Conservation (phyloP, 2,329 filamentous ascomycete genomes). For the Nothophaeocryptopus gaeumannii region DNA sequence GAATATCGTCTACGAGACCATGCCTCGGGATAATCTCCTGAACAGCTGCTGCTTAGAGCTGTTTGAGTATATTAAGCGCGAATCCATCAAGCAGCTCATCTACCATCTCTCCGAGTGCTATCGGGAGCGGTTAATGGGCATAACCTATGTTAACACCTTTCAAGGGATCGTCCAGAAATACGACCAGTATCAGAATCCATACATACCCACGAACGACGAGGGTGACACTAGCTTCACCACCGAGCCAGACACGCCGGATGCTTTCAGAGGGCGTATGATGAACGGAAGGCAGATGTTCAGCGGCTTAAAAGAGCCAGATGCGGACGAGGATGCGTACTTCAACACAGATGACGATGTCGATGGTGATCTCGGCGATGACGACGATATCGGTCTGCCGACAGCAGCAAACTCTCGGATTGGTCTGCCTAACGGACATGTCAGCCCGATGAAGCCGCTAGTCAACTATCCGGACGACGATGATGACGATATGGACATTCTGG, state of each 20-base stretch:
- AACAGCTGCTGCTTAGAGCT: conserved; percentile 93
- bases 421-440: conserved; percentile 58
- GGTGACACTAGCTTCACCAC: conserved; percentile 65
- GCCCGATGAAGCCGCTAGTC: conserved; percentile 71
- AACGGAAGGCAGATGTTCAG: conserved; percentile 59
- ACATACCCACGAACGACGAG: conserved; percentile 47
- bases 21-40: conserved; percentile 88
- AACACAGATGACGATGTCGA: conserved; percentile 86
- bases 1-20: conserved; percentile 76
- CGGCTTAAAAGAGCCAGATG: conserved; percentile 77
- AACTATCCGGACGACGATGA: conserved; percentile 93
- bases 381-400: conserved; percentile 29
- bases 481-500: conserved; percentile 54
- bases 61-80: conserved; percentile 80
- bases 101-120: conserved; percentile 82
- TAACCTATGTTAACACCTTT: conserved; percentile 85
- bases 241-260: conserved; percentile 56
- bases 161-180: conserved; percentile 70
- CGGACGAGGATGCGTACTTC: conserved; percentile 90
- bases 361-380: conserved; percentile 50
- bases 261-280: conserved; percentile 39
- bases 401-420: background rate
- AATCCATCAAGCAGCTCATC: conserved; percentile 76
- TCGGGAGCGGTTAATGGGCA: conserved; percentile 68
- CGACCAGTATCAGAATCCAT: conserved; percentile 66